Conservation (phyloP, 805 yeast genomes). For the Wickerhamomyces alni region DNA sequence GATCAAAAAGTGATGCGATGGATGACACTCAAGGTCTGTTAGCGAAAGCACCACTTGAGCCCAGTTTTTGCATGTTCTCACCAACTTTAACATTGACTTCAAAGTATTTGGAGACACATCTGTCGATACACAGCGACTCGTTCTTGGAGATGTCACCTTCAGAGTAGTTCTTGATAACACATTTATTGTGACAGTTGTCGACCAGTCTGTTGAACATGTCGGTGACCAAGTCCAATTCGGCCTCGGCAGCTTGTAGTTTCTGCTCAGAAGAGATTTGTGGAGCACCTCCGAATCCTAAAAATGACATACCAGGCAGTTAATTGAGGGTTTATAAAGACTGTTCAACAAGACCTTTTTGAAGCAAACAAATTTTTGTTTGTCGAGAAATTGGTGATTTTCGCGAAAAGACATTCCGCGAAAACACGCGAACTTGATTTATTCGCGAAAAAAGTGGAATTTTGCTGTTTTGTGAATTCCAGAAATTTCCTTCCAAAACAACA, state of each 20-base stretch:
- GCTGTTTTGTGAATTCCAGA: no score
- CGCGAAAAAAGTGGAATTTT: background rate
- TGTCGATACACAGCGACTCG: slow-evolving; percentile 85
- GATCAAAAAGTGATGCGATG: background rate
- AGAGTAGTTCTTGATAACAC: slow-evolving; percentile 59
- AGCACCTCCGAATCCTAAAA: slow-evolving; percentile 69
- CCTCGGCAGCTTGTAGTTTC: slow-evolving; percentile 87
- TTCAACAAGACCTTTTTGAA: no score
- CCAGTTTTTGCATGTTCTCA: slow-evolving; percentile 58
- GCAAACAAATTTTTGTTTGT: background rate
- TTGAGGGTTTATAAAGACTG: no score
- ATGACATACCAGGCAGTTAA: slow-evolving; percentile 44
- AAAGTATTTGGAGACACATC: slow-evolving; percentile 93
- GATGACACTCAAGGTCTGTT: slow-evolving; percentile 15
- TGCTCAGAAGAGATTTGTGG: slow-evolving; percentile 72
- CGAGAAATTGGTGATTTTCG: background rate
- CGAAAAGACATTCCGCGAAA: background rate
- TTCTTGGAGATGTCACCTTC: slow-evolving; percentile 73
- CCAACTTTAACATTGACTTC: slow-evolving; percentile 94
- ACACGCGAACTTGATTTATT: background rate
- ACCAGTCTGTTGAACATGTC: slow-evolving; percentile 95
- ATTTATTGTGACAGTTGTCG: slow-evolving; percentile 82
- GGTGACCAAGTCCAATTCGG: slow-evolving; percentile 94
- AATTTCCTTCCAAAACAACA: background rate
- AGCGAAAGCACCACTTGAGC: slow-evolving; percentile 35